A percentile compares a stretch with the other conserved stretches of the same genome.
phyloP scores from a whole-genome alignment of 1,139 yeast genomes.

The Saccharomycopsis hybrid region DNA sequence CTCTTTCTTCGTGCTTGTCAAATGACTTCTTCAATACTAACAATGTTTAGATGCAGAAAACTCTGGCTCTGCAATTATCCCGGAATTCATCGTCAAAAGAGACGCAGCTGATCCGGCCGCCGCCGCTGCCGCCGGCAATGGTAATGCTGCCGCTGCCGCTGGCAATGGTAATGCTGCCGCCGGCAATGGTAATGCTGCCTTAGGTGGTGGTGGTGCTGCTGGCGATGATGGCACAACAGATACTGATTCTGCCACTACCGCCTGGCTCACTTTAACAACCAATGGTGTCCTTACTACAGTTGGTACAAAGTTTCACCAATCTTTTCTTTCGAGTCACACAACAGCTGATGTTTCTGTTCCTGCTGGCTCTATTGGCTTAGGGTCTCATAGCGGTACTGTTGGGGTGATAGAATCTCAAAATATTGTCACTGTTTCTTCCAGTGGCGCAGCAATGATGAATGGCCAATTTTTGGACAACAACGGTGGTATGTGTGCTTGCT shows the following conservation, averaged over 20 bases:
- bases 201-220: constrained; percentile 1
- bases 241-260: constrained; percentile 26
- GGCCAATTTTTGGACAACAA: not conserved
- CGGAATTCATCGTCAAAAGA: too few relatives aligned
- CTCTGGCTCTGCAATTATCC: too few relatives aligned
- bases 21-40: too few relatives aligned
- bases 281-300: constrained; percentile 27
- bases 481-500: not conserved
- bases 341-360: constrained; percentile 22
- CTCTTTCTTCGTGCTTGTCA: too few relatives aligned
- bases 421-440: constrained; percentile 21
- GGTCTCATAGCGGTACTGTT: constrained; percentile 29
- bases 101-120: too few relatives aligned
- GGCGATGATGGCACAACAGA: constrained; percentile 5
- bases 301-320: constrained; percentile 34
- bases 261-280: constrained; percentile 36
- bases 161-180: constrained; percentile 5
- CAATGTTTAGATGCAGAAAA: too few relatives aligned
- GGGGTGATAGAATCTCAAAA: constrained; percentile 26
- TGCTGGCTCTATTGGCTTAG: constrained; percentile 36
- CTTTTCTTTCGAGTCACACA: constrained; percentile 26
- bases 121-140: too few relatives aligned
- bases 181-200: too few relatives aligned
- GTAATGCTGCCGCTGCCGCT: not conserved
- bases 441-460: not conserved